These are phyloP conservation scores for Vigna nakashimae DNA, from an alignment of 306 rosid species.

Conservation along the genomic window DNA sequence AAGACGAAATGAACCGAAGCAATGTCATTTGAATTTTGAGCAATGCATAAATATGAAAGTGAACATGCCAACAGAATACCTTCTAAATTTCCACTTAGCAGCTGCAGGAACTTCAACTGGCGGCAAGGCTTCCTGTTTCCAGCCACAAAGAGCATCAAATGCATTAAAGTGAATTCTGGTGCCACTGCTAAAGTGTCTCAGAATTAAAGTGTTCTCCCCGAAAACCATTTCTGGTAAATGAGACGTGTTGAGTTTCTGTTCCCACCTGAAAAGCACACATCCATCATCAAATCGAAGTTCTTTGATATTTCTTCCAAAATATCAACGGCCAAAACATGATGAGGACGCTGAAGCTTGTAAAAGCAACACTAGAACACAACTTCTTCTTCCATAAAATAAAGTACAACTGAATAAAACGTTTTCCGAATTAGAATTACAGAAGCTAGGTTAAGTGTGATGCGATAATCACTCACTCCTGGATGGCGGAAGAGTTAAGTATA, in stretches of 20 bases:
- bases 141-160: conserved; percentile 87
- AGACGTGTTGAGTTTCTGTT: conserved; percentile 76
- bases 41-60: conserved; percentile 17
- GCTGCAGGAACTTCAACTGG: conserved; percentile 99
- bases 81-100: conserved; percentile 93
- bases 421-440: neutral
- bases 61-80: conserved; percentile 50
- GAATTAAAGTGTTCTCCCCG: conserved; percentile 76
- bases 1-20: neutral
- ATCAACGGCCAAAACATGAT: neutral
- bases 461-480: conserved; percentile 53
- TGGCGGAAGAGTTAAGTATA: conserved; percentile 73
- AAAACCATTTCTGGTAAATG: conserved; percentile 98
- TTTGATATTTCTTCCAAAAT: neutral
- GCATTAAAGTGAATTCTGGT: conserved; percentile 81
- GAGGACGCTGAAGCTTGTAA: neutral
- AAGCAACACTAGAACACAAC: neutral
- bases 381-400: neutral
- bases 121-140: conserved; percentile 96
- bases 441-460: conserved; percentile 32
- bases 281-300: conserved; percentile 26
- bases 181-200: conserved; percentile 78
- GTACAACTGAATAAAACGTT: neutral
- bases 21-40: neutral
- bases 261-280: conserved; percentile 75